These are phyloP conservation scores for Tylopilus sp. DNA, from an alignment of 768 basidiomycete genomes.

Conservation along the genomic window DNA sequence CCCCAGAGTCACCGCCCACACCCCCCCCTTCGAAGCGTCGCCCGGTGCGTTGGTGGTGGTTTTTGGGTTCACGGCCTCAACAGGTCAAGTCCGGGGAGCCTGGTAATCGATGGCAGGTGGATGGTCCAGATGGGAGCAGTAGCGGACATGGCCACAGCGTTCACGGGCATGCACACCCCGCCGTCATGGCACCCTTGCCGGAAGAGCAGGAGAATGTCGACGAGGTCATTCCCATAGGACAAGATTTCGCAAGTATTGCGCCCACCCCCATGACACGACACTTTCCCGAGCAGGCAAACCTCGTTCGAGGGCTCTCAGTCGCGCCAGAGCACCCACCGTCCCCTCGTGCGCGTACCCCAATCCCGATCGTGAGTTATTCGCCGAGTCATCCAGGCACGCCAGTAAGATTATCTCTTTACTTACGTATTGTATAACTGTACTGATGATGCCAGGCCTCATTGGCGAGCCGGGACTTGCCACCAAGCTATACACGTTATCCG, in stretches of 20 bases:
- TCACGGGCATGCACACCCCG: slow-evolving; percentile 1
- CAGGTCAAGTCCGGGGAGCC: slow-evolving; percentile 26
- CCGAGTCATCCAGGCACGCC: slow-evolving; percentile 9
- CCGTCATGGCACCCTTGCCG: slow-evolving; percentile 4
- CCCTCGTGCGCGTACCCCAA: background rate
- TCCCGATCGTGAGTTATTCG: background rate
- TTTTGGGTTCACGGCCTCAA: slow-evolving; percentile 23
- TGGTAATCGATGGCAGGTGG: slow-evolving; percentile 19
- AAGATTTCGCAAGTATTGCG: slow-evolving; percentile 8
- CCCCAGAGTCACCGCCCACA: slow-evolving; percentile 4
- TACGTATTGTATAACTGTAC: background rate
- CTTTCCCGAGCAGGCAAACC: slow-evolving; percentile 5
- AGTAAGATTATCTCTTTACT: slow-evolving; percentile 8
- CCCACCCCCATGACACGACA: slow-evolving; percentile 14
- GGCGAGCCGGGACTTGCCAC: slow-evolving; percentile 9
- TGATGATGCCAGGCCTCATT: slow-evolving; percentile 5
- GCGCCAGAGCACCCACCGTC: slow-evolving; percentile 4
- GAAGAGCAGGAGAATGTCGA: slow-evolving; percentile 15
- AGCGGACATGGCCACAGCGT: slow-evolving; percentile 16
- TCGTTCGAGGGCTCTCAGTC: slow-evolving; percentile 1
- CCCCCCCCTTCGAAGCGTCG: slow-evolving; percentile 1
- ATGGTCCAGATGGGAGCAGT: slow-evolving; percentile 25
- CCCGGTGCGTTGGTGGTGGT: slow-evolving; percentile 22
- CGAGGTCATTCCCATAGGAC: slow-evolving; percentile 22
- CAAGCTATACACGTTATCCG: slow-evolving; percentile 13